Evolutionary conservation across 2,329 filamentous ascomycete genomes (phyloP), one percentile per base, ranked within the genome.

Genomic region (Aquanectria penicillioides): DNA sequence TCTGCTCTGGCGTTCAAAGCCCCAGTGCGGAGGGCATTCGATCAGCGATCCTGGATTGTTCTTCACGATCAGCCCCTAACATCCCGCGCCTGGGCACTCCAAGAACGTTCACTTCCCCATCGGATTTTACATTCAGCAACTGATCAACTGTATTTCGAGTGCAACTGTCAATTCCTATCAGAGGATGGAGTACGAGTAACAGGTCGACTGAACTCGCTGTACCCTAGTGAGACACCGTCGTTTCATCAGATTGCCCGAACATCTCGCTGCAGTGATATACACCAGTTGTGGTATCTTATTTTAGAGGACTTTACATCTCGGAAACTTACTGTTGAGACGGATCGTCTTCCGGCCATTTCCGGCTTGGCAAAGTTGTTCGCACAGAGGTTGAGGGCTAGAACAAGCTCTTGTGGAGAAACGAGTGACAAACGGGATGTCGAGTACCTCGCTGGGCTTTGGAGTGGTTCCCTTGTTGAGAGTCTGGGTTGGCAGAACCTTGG

Each of bases 131-230:
- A 63, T 2, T 63, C 62, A 15, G 55, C 25, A 1, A 62, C 11
- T 2, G 47, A 53, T 0, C 55, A 63, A 13, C 33, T 63, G 2
- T 59, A 53, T 3, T 62, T 56, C 6, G 59, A 63, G 13, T 63
- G 55, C 6, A 63, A 63, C 12, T 23, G 8, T 2, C 55, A 62
- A 10, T 38, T 62, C 0, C 3, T 59, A 3, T 56, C 61, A 2
- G 59, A 63, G 34, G 59, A 59, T 3, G 59, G 61, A 0, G 13
- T 53, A 1, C n/a, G 43, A 13, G 9, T 56, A 2, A n/a, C 7
- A 0, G 54, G 55, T 1, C 54, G 61, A 6, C 59, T 41, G 55
- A 47, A 59, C 25, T 53, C 47, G 3, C 11, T 63, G 0, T 49
- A 49, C 3, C 55, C 47, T 0, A 18, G 43, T 6, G 20, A 26